Conservation (phyloP, 306 rosid species). For the Vachellia pachyceras region DNA sequence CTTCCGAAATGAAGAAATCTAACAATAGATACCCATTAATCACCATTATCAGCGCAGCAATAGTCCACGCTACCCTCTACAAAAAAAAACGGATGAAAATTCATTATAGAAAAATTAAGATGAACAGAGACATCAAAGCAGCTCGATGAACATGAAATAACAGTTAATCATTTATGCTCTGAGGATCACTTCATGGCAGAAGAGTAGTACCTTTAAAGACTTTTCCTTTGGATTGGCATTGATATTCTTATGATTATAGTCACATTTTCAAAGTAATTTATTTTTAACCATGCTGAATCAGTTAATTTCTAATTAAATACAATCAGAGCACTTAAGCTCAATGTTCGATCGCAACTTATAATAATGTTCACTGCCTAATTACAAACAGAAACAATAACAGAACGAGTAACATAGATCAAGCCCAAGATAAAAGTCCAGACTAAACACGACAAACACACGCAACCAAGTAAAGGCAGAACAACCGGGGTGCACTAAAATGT, state of each 20-base stretch:
- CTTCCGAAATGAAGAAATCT: conserved; percentile 76
- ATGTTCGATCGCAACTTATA: background rate
- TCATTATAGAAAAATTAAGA: conserved; percentile 14
- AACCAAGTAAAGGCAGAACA: conserved; percentile 3
- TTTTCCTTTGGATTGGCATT: conserved; percentile 5
- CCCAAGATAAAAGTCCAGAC: background rate
- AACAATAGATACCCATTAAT: conserved; percentile 82
- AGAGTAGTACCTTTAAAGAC: conserved; percentile 10
- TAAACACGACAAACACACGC: background rate
- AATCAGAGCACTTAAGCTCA: background rate
- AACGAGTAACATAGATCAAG: background rate
- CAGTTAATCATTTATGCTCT: conserved; percentile 18
- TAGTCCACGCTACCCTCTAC: conserved; percentile 86
- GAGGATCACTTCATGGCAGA: conserved; percentile 25
- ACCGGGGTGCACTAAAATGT: conserved; percentile 12
- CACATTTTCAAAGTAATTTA: background rate
- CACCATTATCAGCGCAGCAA: conserved; percentile 77
- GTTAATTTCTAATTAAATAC: background rate
- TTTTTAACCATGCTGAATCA: background rate
- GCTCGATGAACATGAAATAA: conserved; percentile 16
- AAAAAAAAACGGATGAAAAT: conserved; percentile 23
- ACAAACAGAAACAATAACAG: background rate
- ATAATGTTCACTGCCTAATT: background rate
- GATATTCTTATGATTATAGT: background rate
- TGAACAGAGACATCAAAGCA: conserved; percentile 14